Evolutionary conservation across 805 yeast species (phyloP), one percentile per base, ranked within the genome.

Genomic region (Clavispora phyllophila): DNA sequence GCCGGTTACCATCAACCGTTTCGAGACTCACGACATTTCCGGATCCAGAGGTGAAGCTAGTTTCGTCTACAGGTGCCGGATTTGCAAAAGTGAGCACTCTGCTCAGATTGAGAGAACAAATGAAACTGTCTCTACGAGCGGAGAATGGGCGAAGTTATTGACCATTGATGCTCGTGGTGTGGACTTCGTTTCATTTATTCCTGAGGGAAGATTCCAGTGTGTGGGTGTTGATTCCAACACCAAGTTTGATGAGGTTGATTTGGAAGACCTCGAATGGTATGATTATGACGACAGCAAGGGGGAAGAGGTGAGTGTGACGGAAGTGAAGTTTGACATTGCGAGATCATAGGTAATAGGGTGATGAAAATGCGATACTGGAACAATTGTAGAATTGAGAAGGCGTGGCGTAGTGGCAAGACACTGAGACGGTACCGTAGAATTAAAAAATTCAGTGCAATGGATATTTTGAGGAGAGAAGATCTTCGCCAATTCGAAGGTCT

Each of bases 211-310:
- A 35, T 84, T 84, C 58, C 53, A 58, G 24, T 81, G 84, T 42
- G 65, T 57, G 32, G 85, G 86, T 10, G 70, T 64, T 5, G 81
- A 76, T 12, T 60, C 77, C 2, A 61, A 65, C 10, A 70, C 84
- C 9, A 62, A 58, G 41, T 87, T 85, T 55, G 56, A 57, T 5
- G 87, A 84, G 23, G 75, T 88, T 20, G 93, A 84, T 43, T 66
- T 89, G 23, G 76, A 72, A 28, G 96, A 87, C 20, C 81, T 78
- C 41, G 98, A 93, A 58, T 90, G 96, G 90, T 93, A 82, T 58
- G 99, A 93, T 55, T 93, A 90, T 58, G 98, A 93, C 60, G 98
- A 93, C 43, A 78, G 81, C 50, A 82, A 84, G 7, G 77, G 79
- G 10, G 77, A 70, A 34, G 97, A 91, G 62, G 96, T 89, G 15